Percentiles rank a stretch among this genome's conserved stretches.
phyloP scores from a whole-genome alignment of 495 filamentous ascomycete species.

The Lindgomyces ingoldianus region DNA sequence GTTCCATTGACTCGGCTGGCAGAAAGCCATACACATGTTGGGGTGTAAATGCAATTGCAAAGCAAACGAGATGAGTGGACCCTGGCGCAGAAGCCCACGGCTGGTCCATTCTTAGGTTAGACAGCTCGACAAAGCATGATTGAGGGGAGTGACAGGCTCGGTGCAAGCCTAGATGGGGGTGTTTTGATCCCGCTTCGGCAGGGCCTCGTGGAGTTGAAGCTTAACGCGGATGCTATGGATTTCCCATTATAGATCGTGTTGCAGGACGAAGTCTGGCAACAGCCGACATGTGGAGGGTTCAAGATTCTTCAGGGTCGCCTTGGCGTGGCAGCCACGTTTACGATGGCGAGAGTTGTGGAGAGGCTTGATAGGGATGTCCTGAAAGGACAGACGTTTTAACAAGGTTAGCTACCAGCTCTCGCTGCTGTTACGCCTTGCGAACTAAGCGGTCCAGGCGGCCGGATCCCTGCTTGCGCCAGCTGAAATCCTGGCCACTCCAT shows the following conservation, averaged over 20 bases:
- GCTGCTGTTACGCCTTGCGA: constrained; percentile 1
- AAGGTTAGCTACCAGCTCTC: neutral
- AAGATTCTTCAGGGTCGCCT: neutral
- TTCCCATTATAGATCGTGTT: neutral
- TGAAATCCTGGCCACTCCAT: too few relatives aligned
- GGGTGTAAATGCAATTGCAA: neutral
- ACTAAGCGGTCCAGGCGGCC: neutral
- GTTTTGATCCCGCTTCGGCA: too few relatives aligned
- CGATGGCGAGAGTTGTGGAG: neutral
- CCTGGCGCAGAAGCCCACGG: neutral
- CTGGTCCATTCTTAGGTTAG: neutral
- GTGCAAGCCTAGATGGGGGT: too few relatives aligned
- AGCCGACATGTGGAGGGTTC: neutral
- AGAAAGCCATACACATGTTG: neutral
- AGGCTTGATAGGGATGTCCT: neutral
- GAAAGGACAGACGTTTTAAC: constrained; percentile 2
- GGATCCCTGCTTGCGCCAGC: neutral
- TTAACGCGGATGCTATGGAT: neutral
- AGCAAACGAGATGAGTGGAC: neutral
- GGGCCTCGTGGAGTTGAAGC: neutral
- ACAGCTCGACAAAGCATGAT: neutral
- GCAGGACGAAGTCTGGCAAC: neutral
- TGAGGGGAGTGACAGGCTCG: too few relatives aligned
- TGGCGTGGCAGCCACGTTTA: neutral
- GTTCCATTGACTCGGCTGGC: neutral